Percentiles rank a stretch among this genome's conserved stretches.
Conservation (phyloP, 306 rosid species). For the Acacia confusa region DNA sequence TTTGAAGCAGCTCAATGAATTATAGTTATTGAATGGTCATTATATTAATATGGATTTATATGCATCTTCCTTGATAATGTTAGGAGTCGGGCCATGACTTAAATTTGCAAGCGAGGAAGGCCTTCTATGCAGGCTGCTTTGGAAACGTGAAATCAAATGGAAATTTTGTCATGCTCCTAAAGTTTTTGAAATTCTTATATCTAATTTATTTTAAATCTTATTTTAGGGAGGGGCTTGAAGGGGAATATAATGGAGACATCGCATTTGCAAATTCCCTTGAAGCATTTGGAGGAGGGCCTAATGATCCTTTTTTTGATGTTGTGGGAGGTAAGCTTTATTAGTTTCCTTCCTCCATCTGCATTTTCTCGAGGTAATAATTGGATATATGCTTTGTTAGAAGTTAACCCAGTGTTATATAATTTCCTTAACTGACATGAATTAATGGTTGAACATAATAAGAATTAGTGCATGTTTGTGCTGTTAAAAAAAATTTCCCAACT, state of each 20-base stretch:
- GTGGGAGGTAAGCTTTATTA: conserved; percentile 70
- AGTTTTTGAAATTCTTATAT: conserved; percentile 18
- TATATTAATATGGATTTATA: neutral
- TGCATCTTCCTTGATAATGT: neutral
- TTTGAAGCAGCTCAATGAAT: conserved; percentile 1
- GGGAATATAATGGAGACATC: conserved; percentile 81
- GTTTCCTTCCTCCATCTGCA: conserved; percentile 5
- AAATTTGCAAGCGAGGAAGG: neutral
- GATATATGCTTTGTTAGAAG: neutral
- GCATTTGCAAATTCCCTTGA: conserved; percentile 90
- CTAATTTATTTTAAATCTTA: neutral
- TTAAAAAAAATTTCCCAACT: neutral
- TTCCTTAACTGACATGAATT: neutral
- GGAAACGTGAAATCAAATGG: conserved; percentile 1
- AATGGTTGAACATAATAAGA: conserved; percentile 4
- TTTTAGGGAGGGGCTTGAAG: conserved; percentile 90
- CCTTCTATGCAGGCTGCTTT: neutral
- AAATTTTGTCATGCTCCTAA: neutral
- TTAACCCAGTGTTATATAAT: conserved; percentile 9
- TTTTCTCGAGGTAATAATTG: conserved; percentile 7
- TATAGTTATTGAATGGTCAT: neutral
- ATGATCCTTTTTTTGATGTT: conserved; percentile 89
- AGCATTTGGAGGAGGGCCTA: conserved; percentile 90
- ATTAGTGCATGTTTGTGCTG: conserved; percentile 4
- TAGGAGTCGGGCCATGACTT: neutral